Percentiles rank a stretch among this genome's conserved stretches.
These are phyloP conservation scores for Cenchrus americanus DNA, from an alignment of 176 grass and related monocot species.

Conservation along the genomic window DNA sequence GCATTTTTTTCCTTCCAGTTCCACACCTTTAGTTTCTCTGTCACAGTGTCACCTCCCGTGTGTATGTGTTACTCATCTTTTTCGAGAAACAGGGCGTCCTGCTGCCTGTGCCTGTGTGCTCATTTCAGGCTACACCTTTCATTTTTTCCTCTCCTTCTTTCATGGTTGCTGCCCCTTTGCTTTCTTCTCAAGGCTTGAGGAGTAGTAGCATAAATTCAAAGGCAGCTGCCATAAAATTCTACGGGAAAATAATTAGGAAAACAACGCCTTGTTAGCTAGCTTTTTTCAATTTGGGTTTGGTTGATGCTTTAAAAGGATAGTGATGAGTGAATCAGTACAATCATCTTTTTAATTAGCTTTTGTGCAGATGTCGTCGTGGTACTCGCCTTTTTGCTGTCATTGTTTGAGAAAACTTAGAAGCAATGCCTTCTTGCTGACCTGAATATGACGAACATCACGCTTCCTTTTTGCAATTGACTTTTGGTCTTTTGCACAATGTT, in stretches of 20 bases:
- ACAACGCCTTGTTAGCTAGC: neutral
- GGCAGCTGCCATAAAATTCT: neutral
- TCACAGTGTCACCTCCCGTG: neutral
- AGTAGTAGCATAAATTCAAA: too few relatives aligned
- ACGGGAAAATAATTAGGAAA: neutral
- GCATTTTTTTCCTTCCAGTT: constrained; percentile 19
- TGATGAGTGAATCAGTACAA: constrained; percentile 11
- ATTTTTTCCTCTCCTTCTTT: neutral
- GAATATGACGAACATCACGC: neutral
- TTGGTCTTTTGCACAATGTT: neutral
- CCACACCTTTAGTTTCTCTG: constrained; percentile 18
- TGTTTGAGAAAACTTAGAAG: constrained; percentile 21
- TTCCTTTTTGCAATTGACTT: constrained; percentile 3
- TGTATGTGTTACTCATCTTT: neutral
- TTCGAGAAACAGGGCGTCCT: neutral
- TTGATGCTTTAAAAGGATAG: constrained; percentile 2
- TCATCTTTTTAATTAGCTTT: constrained; percentile 19
- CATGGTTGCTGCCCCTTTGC: constrained; percentile 23
- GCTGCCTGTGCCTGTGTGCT: neutral
- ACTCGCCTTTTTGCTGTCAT: constrained; percentile 2
- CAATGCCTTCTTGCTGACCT: constrained; percentile 8
- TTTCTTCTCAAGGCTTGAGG: constrained; percentile 28
- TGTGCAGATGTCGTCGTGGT: constrained; percentile 22
- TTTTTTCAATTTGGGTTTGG: neutral
- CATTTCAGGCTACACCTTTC: neutral